A percentile compares a stretch with the other conserved stretches of the same genome.
Conservation (phyloP, 2,329 filamentous ascomycete genomes). For the Aspergillus sp. region DNA sequence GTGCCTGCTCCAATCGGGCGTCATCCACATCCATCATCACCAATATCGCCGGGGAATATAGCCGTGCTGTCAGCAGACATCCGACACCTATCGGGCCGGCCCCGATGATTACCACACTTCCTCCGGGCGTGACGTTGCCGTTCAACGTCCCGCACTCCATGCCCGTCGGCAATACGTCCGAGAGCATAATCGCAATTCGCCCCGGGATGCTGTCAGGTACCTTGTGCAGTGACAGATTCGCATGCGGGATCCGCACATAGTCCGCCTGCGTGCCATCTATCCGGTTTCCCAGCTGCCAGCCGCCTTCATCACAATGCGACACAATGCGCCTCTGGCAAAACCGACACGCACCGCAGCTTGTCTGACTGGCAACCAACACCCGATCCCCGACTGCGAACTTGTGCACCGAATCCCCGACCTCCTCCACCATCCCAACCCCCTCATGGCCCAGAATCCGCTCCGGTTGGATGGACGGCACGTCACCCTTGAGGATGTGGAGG, state of each 20-base stretch:
- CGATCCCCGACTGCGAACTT: conserved; percentile 43
- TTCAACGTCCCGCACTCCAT: conserved; percentile 45
- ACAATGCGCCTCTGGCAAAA: conserved; percentile 48
- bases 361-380: conserved; percentile 49
- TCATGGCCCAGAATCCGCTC: conserved; percentile 48
- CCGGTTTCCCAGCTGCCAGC: conserved; percentile 49
- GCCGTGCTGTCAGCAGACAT: conserved; percentile 42
- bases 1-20: conserved; percentile 40
- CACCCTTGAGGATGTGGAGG: conserved; percentile 49
- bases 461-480: conserved; percentile 41
- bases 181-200: conserved; percentile 23
- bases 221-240: conserved; percentile 39
- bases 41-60: conserved; percentile 44
- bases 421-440: conserved; percentile 44
- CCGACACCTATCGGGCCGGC: conserved; percentile 47
- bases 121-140: conserved; percentile 43
- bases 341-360: conserved; percentile 44
- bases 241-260: conserved; percentile 46
- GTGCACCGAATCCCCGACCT: conserved; percentile 38
- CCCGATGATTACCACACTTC: conserved; percentile 45
- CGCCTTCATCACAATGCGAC: conserved; percentile 47
- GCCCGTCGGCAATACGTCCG: conserved; percentile 48
- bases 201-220: conserved; percentile 39
- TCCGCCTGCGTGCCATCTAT: conserved; percentile 50
- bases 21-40: conserved; percentile 44